phyloP scores from a whole-genome alignment of 352 stramenopile species.

The Globisporangium cederbergense region DNA sequence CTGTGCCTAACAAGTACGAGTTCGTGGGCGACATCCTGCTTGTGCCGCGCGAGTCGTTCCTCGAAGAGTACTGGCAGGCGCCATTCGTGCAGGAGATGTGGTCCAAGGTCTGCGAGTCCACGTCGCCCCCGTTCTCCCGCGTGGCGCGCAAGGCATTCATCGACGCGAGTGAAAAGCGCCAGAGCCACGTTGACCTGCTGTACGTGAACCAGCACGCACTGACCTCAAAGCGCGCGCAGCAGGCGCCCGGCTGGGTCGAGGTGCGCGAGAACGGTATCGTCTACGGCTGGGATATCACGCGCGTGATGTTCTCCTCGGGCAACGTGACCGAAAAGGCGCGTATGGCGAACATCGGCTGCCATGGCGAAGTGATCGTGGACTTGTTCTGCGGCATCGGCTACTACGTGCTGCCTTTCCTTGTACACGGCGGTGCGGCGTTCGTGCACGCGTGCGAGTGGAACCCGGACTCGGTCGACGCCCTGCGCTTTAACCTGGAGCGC shows the following conservation, averaged over 20 bases:
- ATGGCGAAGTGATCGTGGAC: slow-evolving; percentile 91
- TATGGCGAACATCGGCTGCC: slow-evolving; percentile 86
- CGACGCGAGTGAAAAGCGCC: slow-evolving; percentile 70
- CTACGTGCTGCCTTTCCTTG: slow-evolving; percentile 94
- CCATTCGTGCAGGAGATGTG: slow-evolving; percentile 61
- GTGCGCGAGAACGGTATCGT: slow-evolving; percentile 92
- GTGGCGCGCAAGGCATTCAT: slow-evolving; percentile 83
- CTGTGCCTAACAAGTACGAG: slow-evolving; percentile 69
- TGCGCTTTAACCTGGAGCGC: slow-evolving; percentile 89
- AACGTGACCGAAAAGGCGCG: slow-evolving; percentile 97
- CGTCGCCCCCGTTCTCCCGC: slow-evolving; percentile 52
- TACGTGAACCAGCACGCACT: slow-evolving; percentile 50
- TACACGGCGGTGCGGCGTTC: slow-evolving; percentile 86
- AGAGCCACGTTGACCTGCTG: slow-evolving; percentile 73
- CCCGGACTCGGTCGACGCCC: slow-evolving; percentile 85
- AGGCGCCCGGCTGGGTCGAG: slow-evolving; percentile 70
- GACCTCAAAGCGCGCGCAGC: slow-evolving; percentile 27
- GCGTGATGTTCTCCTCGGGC: slow-evolving; percentile 96
- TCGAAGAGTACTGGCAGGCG: slow-evolving; percentile 44
- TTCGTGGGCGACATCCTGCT: slow-evolving; percentile 76
- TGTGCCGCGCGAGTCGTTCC: slow-evolving; percentile 61
- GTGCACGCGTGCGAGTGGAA: slow-evolving; percentile 97
- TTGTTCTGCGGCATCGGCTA: slow-evolving; percentile 98
- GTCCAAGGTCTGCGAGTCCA: slow-evolving; percentile 51
- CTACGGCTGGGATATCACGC: slow-evolving; percentile 94